Conservation (phyloP, 2,329 filamentous ascomycete genomes). For the Pseudogymnoascus sp. region DNA sequence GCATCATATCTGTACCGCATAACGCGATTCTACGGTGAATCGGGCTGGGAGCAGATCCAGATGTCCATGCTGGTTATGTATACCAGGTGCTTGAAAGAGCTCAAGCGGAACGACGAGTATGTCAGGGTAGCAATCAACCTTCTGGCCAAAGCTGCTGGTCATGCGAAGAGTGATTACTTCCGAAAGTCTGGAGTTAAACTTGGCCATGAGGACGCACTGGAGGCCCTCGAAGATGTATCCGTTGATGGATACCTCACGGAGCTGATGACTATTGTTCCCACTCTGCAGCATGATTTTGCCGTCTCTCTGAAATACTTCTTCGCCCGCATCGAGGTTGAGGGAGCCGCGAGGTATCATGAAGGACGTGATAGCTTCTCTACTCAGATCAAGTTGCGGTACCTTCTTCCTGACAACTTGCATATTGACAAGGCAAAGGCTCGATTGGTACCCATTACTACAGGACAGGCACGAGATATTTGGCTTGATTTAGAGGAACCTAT, state of each 20-base stretch:
- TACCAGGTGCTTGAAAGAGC: slow-evolving; percentile 67
- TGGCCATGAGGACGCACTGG: slow-evolving; percentile 10
- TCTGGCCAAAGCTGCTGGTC: slow-evolving; percentile 55
- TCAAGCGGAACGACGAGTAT: slow-evolving; percentile 71
- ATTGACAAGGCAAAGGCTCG: slow-evolving; percentile 58
- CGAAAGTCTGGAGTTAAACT: slow-evolving; percentile 26
- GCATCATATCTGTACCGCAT: slow-evolving; percentile 70
- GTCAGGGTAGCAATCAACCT: slow-evolving; percentile 67
- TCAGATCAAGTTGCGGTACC: slow-evolving; percentile 57
- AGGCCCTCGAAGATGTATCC: slow-evolving; percentile 15
- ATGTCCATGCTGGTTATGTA: slow-evolving; percentile 81
- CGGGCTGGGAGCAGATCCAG: slow-evolving; percentile 72
- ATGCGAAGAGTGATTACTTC: slow-evolving; percentile 41
- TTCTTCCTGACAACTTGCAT: slow-evolving; percentile 62
- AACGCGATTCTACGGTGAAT: slow-evolving; percentile 68
- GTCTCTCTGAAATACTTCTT: slow-evolving; percentile 70
- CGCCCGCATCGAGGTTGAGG: slow-evolving; percentile 56
- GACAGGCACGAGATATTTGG: slow-evolving; percentile 58
- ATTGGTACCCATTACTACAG: slow-evolving; percentile 46
- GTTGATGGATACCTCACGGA: slow-evolving; percentile 24
- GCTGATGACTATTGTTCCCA: slow-evolving; percentile 23
- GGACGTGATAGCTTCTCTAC: slow-evolving; percentile 69
- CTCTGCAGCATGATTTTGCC: slow-evolving; percentile 50
- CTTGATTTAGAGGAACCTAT: slow-evolving; percentile 38
- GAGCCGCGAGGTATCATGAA: slow-evolving; percentile 59